Evolutionary conservation across 225 moss, liverwort and hornwort species (phyloP), one percentile per base, ranked within the genome.

Genomic region (Thuidium tamariscinum): DNA sequence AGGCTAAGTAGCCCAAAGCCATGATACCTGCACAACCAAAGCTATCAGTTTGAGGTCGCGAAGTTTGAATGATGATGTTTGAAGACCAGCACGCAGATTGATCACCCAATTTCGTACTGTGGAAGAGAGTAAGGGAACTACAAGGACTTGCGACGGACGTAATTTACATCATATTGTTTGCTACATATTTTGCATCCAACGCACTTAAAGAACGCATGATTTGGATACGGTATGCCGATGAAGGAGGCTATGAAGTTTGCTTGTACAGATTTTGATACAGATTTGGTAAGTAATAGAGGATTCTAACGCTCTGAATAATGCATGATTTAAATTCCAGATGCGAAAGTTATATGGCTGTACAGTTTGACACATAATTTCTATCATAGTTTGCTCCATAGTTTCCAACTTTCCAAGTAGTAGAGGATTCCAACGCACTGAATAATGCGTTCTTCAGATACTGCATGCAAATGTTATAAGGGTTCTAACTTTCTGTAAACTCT

Each of bases 1-100:
- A 95, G 52, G 94, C 96, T 46, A 98, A 84, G 60, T 94, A 93
- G 66, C 98, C 98, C 87, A 98, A 82, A 46, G 98, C 98, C 94
- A 98, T 94, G n/a, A 98, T 95, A 68, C 96, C 98, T 98, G 91
- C 90, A 29, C 44, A 8, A 21, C 44, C 46, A 63, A 36, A 62
- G 46, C 10, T 21, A 46, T 34, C 79, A 39, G 9, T 34, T 34
- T 34, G 2, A 9, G 62, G 15, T 23, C 32, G 19, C 27, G n/a
- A 39, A 57, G 39, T 27, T 42, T 42, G 61, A 79, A 30, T 11
- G 16, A 55, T 25, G 37, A 26, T 26, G 27, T 57, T 57, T 23
- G 18, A 21, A 79, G 74, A 14, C 59, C 7, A 11, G 49, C 49
- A 20, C 44, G 3, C 44, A 44, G 14, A 32, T 55, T 54, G 75